Evolutionary conservation across 768 basidiomycete genomes (phyloP), one percentile per base, ranked within the genome.

Genomic region (Chalciporus sphaerocephalus): DNA sequence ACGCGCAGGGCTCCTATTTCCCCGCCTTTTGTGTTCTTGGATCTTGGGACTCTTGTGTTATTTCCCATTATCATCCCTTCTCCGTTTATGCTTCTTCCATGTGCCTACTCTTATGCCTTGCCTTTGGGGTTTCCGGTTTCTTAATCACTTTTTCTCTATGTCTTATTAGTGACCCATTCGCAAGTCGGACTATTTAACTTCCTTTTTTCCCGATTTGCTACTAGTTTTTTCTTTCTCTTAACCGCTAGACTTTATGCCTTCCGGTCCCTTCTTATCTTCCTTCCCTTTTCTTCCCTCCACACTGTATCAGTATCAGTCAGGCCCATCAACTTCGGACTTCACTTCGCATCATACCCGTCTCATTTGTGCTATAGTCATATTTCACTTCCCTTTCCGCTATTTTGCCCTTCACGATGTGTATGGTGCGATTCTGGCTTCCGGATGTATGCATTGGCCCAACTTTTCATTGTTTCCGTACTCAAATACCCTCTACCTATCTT

Each of bases 21-120:
- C 54, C 43, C 51, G 48, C 47, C 44, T 48, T 46, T 50, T 66
- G 66, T 71, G 65, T 67, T 72, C 62, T 71, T 70, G 73, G 65
- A 67, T 74, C 62, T 58, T 65, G 68, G 65, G 65, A 67, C 63
- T 51, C 22, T 47, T 42, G 53, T 54, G 50, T 53, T 60, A 58
- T 65, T 57, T 55, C 40, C 35, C 22, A 42, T 30, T 22, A 39
- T 52, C 54, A 47, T 51, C 35, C 41, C 32, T 38, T 25, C 50
- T 40, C 42, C 37, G 28, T 43, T 16, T 36, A 51, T 59, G 54
- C 50, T 60, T 46, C 46, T 20, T 17, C 47, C 38, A 2, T 30
- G 30, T 32, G 6, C 30, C 30, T 32, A 40, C 51, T 36, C 47
- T 52, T 42, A 52, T 63, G 58, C 30, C 52, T 45, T 27, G 23